Evolutionary conservation across 768 basidiomycete species (phyloP).

Genomic region (Exidia glandulosa): DNA sequence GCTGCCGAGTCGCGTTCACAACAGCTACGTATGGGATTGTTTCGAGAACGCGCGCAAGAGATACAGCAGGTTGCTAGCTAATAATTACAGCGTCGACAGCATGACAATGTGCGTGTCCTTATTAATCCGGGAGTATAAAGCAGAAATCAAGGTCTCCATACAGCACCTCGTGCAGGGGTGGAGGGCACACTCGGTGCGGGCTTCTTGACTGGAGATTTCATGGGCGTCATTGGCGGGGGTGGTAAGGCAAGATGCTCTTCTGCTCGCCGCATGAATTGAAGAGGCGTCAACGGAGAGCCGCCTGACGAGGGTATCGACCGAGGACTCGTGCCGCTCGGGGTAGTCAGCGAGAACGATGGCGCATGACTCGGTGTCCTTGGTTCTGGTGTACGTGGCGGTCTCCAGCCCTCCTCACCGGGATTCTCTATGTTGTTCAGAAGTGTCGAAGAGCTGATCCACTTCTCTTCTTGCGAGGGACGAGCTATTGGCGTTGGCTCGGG

Average conservation of each 20-base stretch:
- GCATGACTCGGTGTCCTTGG: constrained; percentile 36
- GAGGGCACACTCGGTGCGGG: background rate
- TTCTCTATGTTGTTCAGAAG: constrained; percentile 44
- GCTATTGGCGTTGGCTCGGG: constrained; percentile 44
- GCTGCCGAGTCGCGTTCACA: too few species aligned
- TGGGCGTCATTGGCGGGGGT: background rate
- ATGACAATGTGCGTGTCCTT: background rate
- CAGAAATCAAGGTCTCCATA: background rate
- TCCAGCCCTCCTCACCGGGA: constrained; percentile 21
- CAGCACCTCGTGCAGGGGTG: background rate
- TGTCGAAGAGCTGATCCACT: constrained; percentile 75
- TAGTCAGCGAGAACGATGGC: constrained; percentile 57
- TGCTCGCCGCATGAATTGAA: constrained; percentile 80
- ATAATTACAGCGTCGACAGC: background rate
- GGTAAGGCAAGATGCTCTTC: constrained; percentile 21
- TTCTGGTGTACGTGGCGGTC: constrained; percentile 56
- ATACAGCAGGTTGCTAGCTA: background rate
- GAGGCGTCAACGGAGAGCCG: constrained; percentile 64
- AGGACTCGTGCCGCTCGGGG: constrained; percentile 35
- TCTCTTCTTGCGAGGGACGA: constrained; percentile 36
- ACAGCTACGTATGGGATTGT: too few species aligned
- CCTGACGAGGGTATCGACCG: constrained; percentile 43
- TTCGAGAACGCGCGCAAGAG: too few species aligned
- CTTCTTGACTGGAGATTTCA: background rate
- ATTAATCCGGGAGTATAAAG: background rate